Evolutionary conservation across 2,329 filamentous ascomycete species (phyloP).

Genomic region (Venturia carpophila): DNA sequence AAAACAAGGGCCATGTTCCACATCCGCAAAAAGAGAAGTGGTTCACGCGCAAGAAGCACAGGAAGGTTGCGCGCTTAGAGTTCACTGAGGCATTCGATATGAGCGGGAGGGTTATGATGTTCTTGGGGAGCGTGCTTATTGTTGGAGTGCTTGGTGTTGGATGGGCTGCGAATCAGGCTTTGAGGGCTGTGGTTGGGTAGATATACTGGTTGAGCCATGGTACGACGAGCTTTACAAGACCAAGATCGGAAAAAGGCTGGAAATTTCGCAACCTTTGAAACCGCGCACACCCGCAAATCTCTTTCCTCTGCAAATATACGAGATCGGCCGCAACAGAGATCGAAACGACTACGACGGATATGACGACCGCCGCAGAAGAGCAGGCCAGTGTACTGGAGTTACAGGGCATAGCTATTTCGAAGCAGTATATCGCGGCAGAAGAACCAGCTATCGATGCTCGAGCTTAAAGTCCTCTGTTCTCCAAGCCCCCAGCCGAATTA

Average conservation of each 20-base stretch:
- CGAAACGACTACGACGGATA: not conserved
- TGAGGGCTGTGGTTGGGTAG: not conserved
- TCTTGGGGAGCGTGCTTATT: constrained; percentile 36
- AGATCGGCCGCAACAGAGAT: not conserved
- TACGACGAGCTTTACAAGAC: not conserved
- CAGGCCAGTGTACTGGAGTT: not conserved
- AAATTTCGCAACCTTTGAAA: too few species aligned
- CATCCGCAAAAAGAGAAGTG: constrained; percentile 23
- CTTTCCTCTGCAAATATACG: not conserved
- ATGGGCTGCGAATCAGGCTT: constrained; percentile 2
- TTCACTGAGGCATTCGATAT: constrained; percentile 57
- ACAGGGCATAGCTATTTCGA: not conserved
- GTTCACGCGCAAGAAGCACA: constrained; percentile 36
- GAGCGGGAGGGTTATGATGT: constrained; percentile 46
- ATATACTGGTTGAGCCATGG: not conserved
- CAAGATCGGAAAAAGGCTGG: not conserved
- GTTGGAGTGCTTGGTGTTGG: constrained; percentile 15
- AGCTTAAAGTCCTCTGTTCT: not conserved
- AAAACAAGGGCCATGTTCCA: constrained; percentile 23
- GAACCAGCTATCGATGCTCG: not conserved
- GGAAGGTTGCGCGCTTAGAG: constrained; percentile 55
- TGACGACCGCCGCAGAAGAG: not conserved
- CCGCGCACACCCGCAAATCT: not conserved
- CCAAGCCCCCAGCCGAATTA: not conserved
- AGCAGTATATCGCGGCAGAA: not conserved